These are phyloP conservation scores for Kregervanrija pseudodelftensis DNA, from an alignment of 805 yeast species.

Conservation along the genomic window DNA sequence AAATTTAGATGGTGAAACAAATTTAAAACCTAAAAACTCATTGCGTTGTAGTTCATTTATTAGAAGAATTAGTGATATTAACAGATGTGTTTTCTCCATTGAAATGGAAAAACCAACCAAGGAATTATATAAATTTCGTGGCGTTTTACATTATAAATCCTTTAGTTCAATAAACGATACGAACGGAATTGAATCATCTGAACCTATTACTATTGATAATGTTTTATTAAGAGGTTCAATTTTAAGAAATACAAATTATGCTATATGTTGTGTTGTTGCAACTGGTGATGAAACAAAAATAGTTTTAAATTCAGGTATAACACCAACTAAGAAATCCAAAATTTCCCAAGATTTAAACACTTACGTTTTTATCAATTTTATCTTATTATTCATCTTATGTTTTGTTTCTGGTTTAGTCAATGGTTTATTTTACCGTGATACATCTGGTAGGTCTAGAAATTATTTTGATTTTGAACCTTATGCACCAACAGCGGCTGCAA, in stretches of 20 bases:
- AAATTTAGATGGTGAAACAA: conserved; percentile 72
- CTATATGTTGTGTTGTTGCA: conserved; percentile 63
- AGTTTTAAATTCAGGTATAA: conserved; percentile 69
- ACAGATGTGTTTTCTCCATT: conserved; percentile 48
- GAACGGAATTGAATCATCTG: conserved; percentile 32
- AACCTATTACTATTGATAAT: conserved; percentile 56
- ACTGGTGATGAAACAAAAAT: conserved; percentile 74
- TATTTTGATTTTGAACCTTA: conserved; percentile 58
- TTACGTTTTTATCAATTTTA: conserved; percentile 58
- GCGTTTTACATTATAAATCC: conserved; percentile 49
- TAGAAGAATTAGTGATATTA: conserved; percentile 52
- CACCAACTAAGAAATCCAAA: conserved; percentile 66
- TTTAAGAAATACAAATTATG: conserved; percentile 72
- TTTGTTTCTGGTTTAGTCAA: conserved; percentile 64
- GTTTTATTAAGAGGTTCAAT: conserved; percentile 66
- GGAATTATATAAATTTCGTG: conserved; percentile 58
- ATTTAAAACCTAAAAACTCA: conserved; percentile 52
- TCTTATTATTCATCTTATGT: conserved; percentile 55
- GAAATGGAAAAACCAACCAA: conserved; percentile 72
- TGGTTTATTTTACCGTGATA: conserved; percentile 50
- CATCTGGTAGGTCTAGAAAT: conserved; percentile 34
- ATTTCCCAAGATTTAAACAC: conserved; percentile 60
- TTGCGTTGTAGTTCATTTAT: conserved; percentile 45
- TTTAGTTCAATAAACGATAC: conserved; percentile 25
- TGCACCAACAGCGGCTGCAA: conserved; percentile 52